Percentiles rank a stretch among this genome's conserved stretches.
These are phyloP conservation scores for Ophiostoma tasmaniense DNA, from an alignment of 2,329 filamentous ascomycete genomes.

Conservation along the genomic window DNA sequence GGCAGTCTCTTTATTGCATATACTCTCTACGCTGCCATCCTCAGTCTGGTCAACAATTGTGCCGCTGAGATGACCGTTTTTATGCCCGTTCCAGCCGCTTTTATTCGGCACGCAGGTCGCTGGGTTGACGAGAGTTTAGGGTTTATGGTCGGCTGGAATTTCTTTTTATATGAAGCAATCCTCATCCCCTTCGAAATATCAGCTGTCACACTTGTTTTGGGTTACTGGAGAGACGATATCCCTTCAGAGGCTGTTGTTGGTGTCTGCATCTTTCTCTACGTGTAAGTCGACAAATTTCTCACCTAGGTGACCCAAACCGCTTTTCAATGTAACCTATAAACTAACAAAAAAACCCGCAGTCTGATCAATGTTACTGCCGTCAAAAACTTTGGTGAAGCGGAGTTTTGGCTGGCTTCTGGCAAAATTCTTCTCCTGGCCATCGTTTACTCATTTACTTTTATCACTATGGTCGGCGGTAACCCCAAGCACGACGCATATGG, in stretches of 20 bases:
- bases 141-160: slow-evolving; percentile 43
- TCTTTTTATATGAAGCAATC: slow-evolving; percentile 35
- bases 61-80: slow-evolving; percentile 57
- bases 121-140: slow-evolving; percentile 58
- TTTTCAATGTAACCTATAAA: not conserved
- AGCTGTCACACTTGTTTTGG: slow-evolving; percentile 34
- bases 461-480: slow-evolving; percentile 49
- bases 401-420: slow-evolving; percentile 39
- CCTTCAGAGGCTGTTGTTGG: slow-evolving; percentile 44
- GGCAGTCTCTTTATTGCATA: slow-evolving; percentile 47
- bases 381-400: slow-evolving; percentile 32
- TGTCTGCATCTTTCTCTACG: slow-evolving; percentile 35
- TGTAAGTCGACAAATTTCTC: not conserved
- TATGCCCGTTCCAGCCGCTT: slow-evolving; percentile 55
- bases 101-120: slow-evolving; percentile 55
- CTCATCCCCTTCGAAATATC: slow-evolving; percentile 36
- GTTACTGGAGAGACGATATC: slow-evolving; percentile 40
- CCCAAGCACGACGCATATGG: slow-evolving; percentile 39
- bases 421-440: slow-evolving; percentile 45
- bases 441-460: slow-evolving; percentile 46
- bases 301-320: not conserved
- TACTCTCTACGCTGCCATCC: slow-evolving; percentile 43
- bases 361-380: slow-evolving; percentile 28
- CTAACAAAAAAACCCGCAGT: not conserved
- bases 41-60: slow-evolving; percentile 56